Percentiles rank a stretch among this genome's conserved stretches.
phyloP scores from a whole-genome alignment of 1,284 basidiomycete genomes.

The Ganoderma lucidum region DNA sequence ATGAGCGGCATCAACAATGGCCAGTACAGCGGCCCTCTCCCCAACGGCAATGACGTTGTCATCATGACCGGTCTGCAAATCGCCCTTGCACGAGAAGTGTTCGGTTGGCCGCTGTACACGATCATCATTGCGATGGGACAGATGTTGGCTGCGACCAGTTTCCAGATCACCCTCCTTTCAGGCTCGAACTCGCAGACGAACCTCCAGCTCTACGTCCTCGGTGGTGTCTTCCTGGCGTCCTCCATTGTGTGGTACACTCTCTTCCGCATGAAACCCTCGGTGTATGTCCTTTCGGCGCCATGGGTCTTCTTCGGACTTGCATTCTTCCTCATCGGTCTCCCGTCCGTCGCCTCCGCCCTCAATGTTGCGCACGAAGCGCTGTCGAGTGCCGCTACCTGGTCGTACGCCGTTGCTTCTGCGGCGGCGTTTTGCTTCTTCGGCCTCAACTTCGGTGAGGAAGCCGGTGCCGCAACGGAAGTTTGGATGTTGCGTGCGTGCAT shows the following conservation, averaged over 20 bases:
- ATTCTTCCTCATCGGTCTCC: slow-evolving; percentile 90
- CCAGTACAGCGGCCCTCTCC: slow-evolving; percentile 64
- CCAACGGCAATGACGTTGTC: slow-evolving; percentile 61
- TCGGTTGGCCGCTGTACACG: slow-evolving; percentile 90
- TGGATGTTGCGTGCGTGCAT: slow-evolving; percentile 91
- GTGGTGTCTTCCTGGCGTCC: slow-evolving; percentile 84
- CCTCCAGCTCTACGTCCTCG: slow-evolving; percentile 89
- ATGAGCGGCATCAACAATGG: slow-evolving; percentile 39
- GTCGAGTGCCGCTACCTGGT: slow-evolving; percentile 85
- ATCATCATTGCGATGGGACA: slow-evolving; percentile 88
- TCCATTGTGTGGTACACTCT: slow-evolving; percentile 91
- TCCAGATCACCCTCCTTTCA: slow-evolving; percentile 90
- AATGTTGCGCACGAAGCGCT: slow-evolving; percentile 69
- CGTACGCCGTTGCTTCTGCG: slow-evolving; percentile 88
- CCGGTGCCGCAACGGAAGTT: slow-evolving; percentile 90
- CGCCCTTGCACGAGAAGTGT: slow-evolving; percentile 77
- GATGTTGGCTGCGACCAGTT: slow-evolving; percentile 90
- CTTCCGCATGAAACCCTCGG: slow-evolving; percentile 88
- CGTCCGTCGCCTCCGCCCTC: slow-evolving; percentile 75
- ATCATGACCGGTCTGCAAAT: slow-evolving; percentile 87
- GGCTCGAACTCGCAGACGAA: slow-evolving; percentile 86
- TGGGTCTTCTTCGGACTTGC: slow-evolving; percentile 91
- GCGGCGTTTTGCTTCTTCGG: slow-evolving; percentile 93
- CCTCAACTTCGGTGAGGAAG: slow-evolving; percentile 95
- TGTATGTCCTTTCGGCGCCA: slow-evolving; percentile 85